phyloP scores from a whole-genome alignment of 306 rosid species.

The Potentilla sterilis region DNA sequence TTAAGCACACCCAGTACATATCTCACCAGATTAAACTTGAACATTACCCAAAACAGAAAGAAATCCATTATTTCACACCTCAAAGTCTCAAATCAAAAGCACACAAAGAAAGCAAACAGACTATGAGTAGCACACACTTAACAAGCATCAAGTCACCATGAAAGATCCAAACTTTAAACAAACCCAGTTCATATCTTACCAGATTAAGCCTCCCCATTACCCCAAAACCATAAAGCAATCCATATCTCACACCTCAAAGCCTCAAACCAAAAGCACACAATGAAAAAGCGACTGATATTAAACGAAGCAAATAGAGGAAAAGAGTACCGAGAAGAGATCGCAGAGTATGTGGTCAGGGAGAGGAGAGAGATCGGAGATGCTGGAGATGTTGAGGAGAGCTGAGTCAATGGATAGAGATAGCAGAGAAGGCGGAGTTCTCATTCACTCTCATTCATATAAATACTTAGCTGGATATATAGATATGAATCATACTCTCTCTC shows the following conservation, averaged over 20 bases:
- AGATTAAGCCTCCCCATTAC: neutral
- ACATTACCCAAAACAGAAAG: neutral
- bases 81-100: neutral
- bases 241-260: neutral
- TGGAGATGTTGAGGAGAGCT: conserved; percentile 74
- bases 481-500: neutral
- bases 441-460: conserved; percentile 42
- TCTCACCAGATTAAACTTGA: neutral
- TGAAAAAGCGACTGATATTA: neutral
- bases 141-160: neutral
- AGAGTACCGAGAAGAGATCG: conserved; percentile 67
- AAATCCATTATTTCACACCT: neutral
- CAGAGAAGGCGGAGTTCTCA: conserved; percentile 90
- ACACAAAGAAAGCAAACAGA: too few relatives aligned
- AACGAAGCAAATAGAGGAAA: neutral
- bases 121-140: too few relatives aligned
- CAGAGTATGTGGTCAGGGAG: conserved; percentile 90
- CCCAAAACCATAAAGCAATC: neutral
- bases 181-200: conserved; percentile 18
- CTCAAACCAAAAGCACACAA: neutral
- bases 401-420: conserved; percentile 81
- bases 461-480: neutral
- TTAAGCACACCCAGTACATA: neutral
- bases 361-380: conserved; percentile 80
- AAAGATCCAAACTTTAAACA: neutral